Base-by-base conservation (phyloP, 1,284 basidiomycete species). In the Pseudozyma pruni region DNA sequence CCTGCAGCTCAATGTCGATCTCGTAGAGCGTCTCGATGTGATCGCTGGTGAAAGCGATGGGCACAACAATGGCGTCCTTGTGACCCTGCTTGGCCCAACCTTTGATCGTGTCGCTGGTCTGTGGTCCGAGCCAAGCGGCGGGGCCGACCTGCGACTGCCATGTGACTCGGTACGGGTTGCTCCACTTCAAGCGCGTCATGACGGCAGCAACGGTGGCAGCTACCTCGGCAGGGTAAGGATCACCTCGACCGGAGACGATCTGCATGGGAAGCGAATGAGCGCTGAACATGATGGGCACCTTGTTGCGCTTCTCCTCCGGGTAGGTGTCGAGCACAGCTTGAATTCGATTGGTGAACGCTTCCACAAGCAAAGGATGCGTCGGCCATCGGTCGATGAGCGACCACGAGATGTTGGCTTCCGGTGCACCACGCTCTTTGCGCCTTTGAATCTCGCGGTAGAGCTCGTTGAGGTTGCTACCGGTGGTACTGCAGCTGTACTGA, bases 131-230 rank as follows among this genome's bases (percentile, higher is more conserved):
- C 96, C 96, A 98, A 23, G 94, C 92, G 34, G 90, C 91, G 3
- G 96, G 96, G 2, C 96, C 96, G 37, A 99, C 96, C 83, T 98
- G 92, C 17, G 91, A 93, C 85, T 99, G 96, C 96, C 96, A 99
- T 3, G 95, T 93, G 46, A 98, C 87, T 23, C 96, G 90, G 84
- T 91, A 98, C 0, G 80, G 80, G 61, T 82, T 81, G 49, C 58
- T 59, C 76, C 77, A 80, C 31, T 80, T 79, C 40, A 82, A 68
- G 27, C 61, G 47, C 8, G 67, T 72, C 80, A 82, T 82, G 38
- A 81, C 79, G 1, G 67, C 74, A 20, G 74, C 66, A 2, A 81
- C 96, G 8, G 94, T 91, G 17, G 94, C 92, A 16, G 94, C 93
- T 23, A 98, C 96, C 84, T 99, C 96, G 47, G 93, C 86, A 31